These are phyloP conservation scores for Acacia pycnantha DNA, from an alignment of 331 rosid species.

Conservation along the genomic window DNA sequence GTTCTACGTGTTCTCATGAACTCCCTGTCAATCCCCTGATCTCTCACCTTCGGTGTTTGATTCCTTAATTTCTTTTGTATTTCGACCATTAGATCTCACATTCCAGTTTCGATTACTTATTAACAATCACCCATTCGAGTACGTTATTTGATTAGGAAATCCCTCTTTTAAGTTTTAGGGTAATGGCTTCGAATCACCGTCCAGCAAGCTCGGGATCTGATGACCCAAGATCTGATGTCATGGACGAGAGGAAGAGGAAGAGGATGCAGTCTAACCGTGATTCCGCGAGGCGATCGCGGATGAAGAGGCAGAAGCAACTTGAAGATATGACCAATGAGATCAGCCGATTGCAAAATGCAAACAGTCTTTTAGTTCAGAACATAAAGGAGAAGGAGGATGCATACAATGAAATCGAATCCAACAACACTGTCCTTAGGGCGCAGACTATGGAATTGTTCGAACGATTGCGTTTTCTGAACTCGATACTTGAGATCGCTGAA, in stretches of 20 bases:
- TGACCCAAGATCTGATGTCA: conserved; percentile 25
- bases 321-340: conserved; percentile 68
- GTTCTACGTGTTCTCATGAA: conserved; percentile 97
- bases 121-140: background rate
- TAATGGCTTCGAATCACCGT: conserved; percentile 61
- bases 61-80: background rate
- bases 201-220: conserved; percentile 75
- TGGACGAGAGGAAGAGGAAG: conserved; percentile 91
- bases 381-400: conserved; percentile 61
- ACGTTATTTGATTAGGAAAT: background rate
- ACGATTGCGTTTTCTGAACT: conserved; percentile 67
- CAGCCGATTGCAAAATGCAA: conserved; percentile 47
- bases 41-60: background rate
- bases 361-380: conserved; percentile 45
- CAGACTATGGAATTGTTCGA: conserved; percentile 67
- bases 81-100: conserved; percentile 25
- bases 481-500: conserved; percentile 68
- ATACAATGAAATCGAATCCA: conserved; percentile 45
- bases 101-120: conserved; percentile 1
- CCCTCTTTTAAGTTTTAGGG: background rate
- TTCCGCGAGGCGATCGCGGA: conserved; percentile 88
- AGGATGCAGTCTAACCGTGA: conserved; percentile 93
- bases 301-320: conserved; percentile 90
- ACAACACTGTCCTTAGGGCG: conserved; percentile 64
- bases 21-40: conserved; percentile 23